These are phyloP conservation scores for Acorus gramineus DNA, from an alignment of 106 monocot species.

Conservation along the genomic window DNA sequence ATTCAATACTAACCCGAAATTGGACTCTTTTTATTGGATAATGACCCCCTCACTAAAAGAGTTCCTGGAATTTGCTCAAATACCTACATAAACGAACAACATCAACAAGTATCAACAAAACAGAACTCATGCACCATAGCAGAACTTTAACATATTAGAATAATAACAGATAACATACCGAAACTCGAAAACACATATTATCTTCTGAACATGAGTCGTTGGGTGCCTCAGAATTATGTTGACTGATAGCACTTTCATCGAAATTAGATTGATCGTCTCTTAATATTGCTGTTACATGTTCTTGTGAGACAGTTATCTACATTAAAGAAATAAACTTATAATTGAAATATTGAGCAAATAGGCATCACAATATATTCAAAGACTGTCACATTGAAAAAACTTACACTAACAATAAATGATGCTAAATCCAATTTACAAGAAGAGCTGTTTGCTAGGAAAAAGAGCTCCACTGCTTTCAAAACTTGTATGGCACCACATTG, in stretches of 20 bases:
- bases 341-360: neutral
- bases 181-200: slow-evolving; percentile 29
- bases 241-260: slow-evolving; percentile 1
- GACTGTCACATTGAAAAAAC: neutral
- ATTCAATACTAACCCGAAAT: slow-evolving; percentile 33
- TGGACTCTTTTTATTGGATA: slow-evolving; percentile 34
- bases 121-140: too few relatives aligned
- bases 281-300: slow-evolving; percentile 4
- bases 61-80: slow-evolving; percentile 97
- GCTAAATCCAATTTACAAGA: slow-evolving; percentile 43
- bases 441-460: slow-evolving; percentile 44
- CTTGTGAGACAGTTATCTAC: slow-evolving; percentile 39
- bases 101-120: neutral
- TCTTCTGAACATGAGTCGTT: slow-evolving; percentile 1
- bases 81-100: slow-evolving; percentile 32
- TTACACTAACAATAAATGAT: slow-evolving; percentile 60
- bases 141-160: too few relatives aligned
- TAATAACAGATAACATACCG: slow-evolving; percentile 20
- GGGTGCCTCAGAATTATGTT: slow-evolving; percentile 1
- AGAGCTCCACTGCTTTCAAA: slow-evolving; percentile 58
- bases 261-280: slow-evolving; percentile 7
- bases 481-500: slow-evolving; percentile 58
- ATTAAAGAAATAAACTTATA: neutral
- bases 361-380: too few relatives aligned
- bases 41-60: slow-evolving; percentile 50